Evolutionary conservation across 345 rosid species (phyloP), one percentile per base, ranked within the genome.

Genomic region (Eutrema yunnanense): DNA sequence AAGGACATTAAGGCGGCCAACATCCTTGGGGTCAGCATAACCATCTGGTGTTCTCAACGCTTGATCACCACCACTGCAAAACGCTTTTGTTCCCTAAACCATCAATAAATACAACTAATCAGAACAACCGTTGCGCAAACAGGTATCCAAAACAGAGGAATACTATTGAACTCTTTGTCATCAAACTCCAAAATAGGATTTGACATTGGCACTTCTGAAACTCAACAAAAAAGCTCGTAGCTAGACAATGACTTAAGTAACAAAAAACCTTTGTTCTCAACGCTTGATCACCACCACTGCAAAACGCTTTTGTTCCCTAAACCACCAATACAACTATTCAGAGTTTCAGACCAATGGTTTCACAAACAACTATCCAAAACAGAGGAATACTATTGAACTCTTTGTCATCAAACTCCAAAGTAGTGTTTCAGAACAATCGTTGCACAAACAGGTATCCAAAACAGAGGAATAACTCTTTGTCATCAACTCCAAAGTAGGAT

Each of bases 31-130:
- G 79, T 92, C 97, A 73, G 96, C 93, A 78, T 91, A 92, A 48
- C 97, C 97, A 33, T 84, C 88, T 55, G 73, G 63, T 6, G 85
- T 87, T 84, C 92, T 82, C 83, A 95, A 44, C 2, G 89, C 82
- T 76, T 89, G 99, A 70, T 95, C 97, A 29, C 99, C 97, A 11
- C 99, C 93, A 57, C 97, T 89, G 52, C 97, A 89, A 80, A 92
- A 91, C 48, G 99, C 99, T 61, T 86, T 73, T 16, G 88, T 91
- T 77, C 98, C 97, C 98, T 94, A 52, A 44, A 76, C 11, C 60
- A 74, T 33, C 32, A 68, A 58, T 43, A 33, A 68, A 58, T 43
- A 33, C 70, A 10, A 36, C 48, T 48, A 54, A 14, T 57, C 54
- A 36, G 29, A 72, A 51, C 59, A 74, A 16, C 3, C 11, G 29